Evolutionary conservation across 352 stramenopile species (phyloP).

Genomic region (Globisporangium cylindrosporum): DNA sequence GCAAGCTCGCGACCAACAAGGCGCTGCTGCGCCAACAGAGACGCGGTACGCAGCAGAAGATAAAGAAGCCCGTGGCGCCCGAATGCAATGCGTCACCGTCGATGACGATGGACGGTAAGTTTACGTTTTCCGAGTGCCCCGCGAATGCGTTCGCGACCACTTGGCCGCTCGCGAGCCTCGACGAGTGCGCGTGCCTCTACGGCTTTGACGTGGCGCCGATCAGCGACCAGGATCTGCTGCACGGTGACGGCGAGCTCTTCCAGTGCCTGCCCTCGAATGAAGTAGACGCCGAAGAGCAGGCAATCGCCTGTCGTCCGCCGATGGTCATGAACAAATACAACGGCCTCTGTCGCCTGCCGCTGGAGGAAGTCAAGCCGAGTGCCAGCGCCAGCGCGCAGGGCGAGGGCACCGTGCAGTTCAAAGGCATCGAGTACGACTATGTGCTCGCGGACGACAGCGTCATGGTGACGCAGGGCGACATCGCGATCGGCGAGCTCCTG

Average conservation of each 20-base stretch:
- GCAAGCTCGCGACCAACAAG: not conserved
- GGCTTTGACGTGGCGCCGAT: conserved; percentile 36
- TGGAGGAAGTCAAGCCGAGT: conserved; percentile 47
- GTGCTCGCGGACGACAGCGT: conserved; percentile 68
- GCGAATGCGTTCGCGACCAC: conserved; percentile 42
- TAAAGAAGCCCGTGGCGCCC: conserved; percentile 8
- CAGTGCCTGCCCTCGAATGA: conserved; percentile 27
- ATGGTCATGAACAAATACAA: conserved; percentile 41
- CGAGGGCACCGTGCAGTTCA: conserved; percentile 47
- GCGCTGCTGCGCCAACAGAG: not conserved
- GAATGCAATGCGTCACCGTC: conserved; percentile 31
- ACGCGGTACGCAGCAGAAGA: conserved; percentile 6
- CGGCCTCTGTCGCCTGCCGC: conserved; percentile 56
- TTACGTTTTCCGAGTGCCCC: conserved; percentile 45
- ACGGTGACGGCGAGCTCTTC: conserved; percentile 38
- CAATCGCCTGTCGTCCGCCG: conserved; percentile 36
- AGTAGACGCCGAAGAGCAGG: conserved; percentile 37
- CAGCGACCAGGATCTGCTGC: conserved; percentile 26
- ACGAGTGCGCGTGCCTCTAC: conserved; percentile 50
- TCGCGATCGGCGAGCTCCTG: conserved; percentile 63
- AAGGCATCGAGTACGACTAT: conserved; percentile 82
- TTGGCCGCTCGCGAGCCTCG: conserved; percentile 35
- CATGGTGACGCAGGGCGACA: conserved; percentile 77
- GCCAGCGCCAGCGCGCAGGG: conserved; percentile 9
- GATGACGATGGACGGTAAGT: conserved; percentile 12